Evolutionary conservation across 805 yeast genomes (phyloP), one percentile per base, ranked within the genome.

Genomic region (Monosporozyma aerobia): DNA sequence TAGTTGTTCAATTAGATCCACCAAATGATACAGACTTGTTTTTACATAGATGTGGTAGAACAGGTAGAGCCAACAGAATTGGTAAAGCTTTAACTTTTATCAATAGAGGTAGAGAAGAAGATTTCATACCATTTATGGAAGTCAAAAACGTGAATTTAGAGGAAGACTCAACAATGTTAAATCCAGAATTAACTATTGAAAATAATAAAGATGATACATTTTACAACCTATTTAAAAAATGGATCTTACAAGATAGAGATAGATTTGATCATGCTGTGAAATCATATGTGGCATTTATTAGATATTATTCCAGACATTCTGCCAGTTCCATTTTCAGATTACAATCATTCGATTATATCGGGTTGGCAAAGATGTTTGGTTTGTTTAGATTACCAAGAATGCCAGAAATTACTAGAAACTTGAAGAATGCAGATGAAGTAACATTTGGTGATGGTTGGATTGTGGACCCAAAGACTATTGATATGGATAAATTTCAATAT

Each of bases 11-110:
- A 65, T 60, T 92, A 25, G 98, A 94, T 57, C 96, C 98, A 1
- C 99, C 99, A 1, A 82, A 89, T 0, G 96, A 90, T 59, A 88
- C 97, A 0, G 95, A 86, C 63, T 80, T 89, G 64, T 94, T 92
- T 63, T 76, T 92, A 44, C 99, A 94, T 67, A 78, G 99, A 64
- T 87, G 92, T 69, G 99, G 99, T 23, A 78, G 99, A 63, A 89
- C 99, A 0, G 99, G 96, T 0, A 74, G 99, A 56, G 97, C 97
- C 0, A 90, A 92, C 54, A 80, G 81, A 55, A 75, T 76, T 4
- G 99, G 99, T 2, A 78, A 76, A 53, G 96, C 95, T 0, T 73
- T 89, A 2, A 81, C 87, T 0, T 76, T 94, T 69, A 69, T 94
- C 41, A 82, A 79, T 56, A 76, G 76, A 48, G 92, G 89, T 6